These are phyloP conservation scores for Salinomyces thailandicus DNA, from an alignment of 2,329 filamentous ascomycete genomes.

Conservation along the genomic window DNA sequence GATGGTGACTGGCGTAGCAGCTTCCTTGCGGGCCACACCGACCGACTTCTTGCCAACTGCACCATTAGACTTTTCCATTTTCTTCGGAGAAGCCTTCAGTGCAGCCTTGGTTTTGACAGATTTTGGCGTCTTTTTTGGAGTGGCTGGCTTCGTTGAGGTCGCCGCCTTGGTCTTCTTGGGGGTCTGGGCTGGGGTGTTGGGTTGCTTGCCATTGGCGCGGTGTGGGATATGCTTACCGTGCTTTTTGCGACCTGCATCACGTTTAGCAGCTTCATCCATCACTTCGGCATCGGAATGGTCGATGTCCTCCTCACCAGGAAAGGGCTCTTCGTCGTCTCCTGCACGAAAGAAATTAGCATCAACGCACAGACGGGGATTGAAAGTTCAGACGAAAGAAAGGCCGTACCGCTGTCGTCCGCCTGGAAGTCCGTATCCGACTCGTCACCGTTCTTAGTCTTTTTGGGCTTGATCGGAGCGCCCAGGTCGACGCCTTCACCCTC, in stretches of 20 bases:
- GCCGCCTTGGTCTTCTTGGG: constrained; percentile 8
- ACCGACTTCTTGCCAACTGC: constrained; percentile 2
- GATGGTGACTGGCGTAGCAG: not conserved
- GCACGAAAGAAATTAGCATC: not conserved
- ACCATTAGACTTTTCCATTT: constrained; percentile 3
- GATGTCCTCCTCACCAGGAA: constrained; percentile 21
- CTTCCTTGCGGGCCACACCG: not conserved
- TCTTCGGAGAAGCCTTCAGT: constrained; percentile 2
- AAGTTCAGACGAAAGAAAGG: not conserved
- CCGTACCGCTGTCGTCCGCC: constrained; percentile 28
- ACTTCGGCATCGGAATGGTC: constrained; percentile 5
- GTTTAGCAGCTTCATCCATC: constrained; percentile 18
- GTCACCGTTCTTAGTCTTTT: constrained; percentile 24
- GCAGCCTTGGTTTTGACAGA: constrained; percentile 7
- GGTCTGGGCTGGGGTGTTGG: not conserved
- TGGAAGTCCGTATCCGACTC: constrained; percentile 44
- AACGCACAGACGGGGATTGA: too few species aligned
- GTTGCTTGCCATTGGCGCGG: not conserved
- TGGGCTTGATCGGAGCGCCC: constrained; percentile 24
- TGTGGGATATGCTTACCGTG: constrained; percentile 8
- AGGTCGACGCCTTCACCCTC: constrained; percentile 14
- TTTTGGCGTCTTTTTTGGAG: constrained; percentile 5
- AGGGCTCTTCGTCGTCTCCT: constrained; percentile 23
- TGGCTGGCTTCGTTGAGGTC: constrained; percentile 7
- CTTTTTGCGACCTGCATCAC: constrained; percentile 17